These are phyloP conservation scores for Bipolaris victoriae DNA, from an alignment of 2,329 filamentous ascomycete genomes.

Conservation along the genomic window DNA sequence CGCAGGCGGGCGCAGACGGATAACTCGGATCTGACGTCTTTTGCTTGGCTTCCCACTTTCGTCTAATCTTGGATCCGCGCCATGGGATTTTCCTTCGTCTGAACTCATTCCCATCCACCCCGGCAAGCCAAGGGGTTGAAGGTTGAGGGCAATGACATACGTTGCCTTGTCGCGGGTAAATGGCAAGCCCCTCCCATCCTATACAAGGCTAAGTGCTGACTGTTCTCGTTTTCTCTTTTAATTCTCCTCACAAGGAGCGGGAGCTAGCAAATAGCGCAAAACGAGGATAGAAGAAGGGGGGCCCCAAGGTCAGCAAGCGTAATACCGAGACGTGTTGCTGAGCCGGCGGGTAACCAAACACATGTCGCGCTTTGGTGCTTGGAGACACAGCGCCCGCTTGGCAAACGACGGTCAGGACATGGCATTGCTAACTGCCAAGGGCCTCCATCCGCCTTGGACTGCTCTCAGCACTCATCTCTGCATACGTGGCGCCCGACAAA, in stretches of 20 bases:
- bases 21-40: neutral
- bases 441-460: neutral
- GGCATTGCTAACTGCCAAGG: slow-evolving; percentile 6
- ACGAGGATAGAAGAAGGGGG: too few relatives aligned
- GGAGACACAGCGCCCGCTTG: slow-evolving; percentile 5
- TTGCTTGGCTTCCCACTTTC: neutral
- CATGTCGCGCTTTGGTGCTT: neutral
- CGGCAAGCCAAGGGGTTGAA: too few relatives aligned
- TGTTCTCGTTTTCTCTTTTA: too few relatives aligned
- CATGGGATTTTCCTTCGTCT: neutral
- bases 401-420: slow-evolving; percentile 3
- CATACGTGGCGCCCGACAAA: neutral
- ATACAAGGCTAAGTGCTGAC: too few relatives aligned
- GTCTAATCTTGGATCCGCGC: neutral
- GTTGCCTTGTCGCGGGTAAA: neutral
- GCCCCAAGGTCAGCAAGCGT: neutral
- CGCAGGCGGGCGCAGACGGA: neutral
- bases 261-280: neutral
- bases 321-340: neutral
- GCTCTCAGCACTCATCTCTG: neutral
- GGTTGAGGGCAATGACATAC: too few relatives aligned
- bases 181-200: neutral
- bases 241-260: too few relatives aligned
- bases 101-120: neutral
- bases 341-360: neutral